phyloP scores from a whole-genome alignment of 2,329 filamentous ascomycete genomes.

The Metarhizium brunneum region DNA sequence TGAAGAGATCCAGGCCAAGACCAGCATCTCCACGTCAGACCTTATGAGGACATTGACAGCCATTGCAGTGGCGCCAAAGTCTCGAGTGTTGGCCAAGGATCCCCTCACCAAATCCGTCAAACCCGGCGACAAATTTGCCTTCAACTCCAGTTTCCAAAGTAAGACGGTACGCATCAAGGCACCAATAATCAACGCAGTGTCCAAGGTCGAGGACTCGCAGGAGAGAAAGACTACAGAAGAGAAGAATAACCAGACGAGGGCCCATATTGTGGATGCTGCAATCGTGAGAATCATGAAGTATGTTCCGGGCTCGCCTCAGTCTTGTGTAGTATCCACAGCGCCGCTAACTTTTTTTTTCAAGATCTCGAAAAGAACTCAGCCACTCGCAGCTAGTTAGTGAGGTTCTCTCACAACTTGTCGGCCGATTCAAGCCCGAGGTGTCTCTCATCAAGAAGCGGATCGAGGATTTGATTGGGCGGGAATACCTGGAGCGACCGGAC shows the following conservation, averaged over 20 bases:
- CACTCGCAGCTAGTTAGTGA: slow-evolving; percentile 64
- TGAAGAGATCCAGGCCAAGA: slow-evolving; percentile 75
- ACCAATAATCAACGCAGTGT: slow-evolving; percentile 69
- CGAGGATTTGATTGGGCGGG: slow-evolving; percentile 65
- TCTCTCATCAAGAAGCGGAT: slow-evolving; percentile 74
- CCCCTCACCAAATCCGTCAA: slow-evolving; percentile 72
- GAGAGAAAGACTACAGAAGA: slow-evolving; percentile 64
- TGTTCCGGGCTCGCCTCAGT: slow-evolving; percentile 20
- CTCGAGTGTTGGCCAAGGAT: slow-evolving; percentile 69
- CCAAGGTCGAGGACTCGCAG: slow-evolving; percentile 71
- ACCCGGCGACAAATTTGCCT: slow-evolving; percentile 66
- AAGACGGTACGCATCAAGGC: slow-evolving; percentile 84
- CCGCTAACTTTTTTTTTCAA: slow-evolving; percentile 18
- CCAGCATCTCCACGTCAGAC: slow-evolving; percentile 67
- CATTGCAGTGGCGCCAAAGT: slow-evolving; percentile 75
- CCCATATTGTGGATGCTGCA: slow-evolving; percentile 65
- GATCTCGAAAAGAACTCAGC: slow-evolving; percentile 62
- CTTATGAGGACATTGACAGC: slow-evolving; percentile 72
- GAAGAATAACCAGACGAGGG: slow-evolving; percentile 64
- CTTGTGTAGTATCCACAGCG: neutral
- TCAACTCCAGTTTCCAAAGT: slow-evolving; percentile 74
- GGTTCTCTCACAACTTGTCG: slow-evolving; percentile 58
- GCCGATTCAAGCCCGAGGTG: slow-evolving; percentile 68
- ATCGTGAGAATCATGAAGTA: slow-evolving; percentile 83
- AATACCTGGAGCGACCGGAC: slow-evolving; percentile 64